Percentiles rank a stretch among this genome's conserved stretches.
These are phyloP conservation scores for Crithidia thermophila DNA, from an alignment of 208 protist species.

Conservation along the genomic window DNA sequence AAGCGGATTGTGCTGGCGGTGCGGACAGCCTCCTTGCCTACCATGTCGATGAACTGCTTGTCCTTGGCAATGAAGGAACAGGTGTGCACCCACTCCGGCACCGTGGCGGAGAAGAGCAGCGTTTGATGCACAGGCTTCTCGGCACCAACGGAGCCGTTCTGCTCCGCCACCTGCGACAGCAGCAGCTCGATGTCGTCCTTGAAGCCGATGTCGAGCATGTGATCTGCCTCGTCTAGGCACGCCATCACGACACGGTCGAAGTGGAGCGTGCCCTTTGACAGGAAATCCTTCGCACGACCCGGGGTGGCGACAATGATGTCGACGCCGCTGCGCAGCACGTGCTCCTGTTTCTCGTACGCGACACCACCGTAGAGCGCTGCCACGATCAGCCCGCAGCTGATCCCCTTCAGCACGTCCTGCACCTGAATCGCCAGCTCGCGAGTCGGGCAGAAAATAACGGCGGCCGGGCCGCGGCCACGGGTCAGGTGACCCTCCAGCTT, in stretches of 20 bases:
- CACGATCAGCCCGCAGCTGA: slow-evolving; percentile 94
- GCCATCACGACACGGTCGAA: slow-evolving; percentile 93
- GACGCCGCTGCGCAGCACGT: slow-evolving; percentile 94
- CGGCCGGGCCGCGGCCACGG: slow-evolving; percentile 84
- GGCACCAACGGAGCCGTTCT: slow-evolving; percentile 89
- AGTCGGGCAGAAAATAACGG: slow-evolving; percentile 97
- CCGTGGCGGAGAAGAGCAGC: slow-evolving; percentile 94
- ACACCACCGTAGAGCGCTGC: slow-evolving; percentile 94
- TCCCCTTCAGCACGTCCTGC: slow-evolving; percentile 90
- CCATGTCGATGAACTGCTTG: slow-evolving; percentile 95
- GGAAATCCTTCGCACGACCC: slow-evolving; percentile 98
- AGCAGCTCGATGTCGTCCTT: slow-evolving; percentile 96
- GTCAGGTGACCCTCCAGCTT: slow-evolving; percentile 26
- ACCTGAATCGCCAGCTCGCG: slow-evolving; percentile 99
- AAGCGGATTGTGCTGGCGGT: slow-evolving; percentile 92
- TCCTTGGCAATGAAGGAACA: slow-evolving; percentile 80
- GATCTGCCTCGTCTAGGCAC: slow-evolving; percentile 99
- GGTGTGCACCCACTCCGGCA: slow-evolving; percentile 92
- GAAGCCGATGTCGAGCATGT: slow-evolving; percentile 99
- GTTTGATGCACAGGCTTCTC: slow-evolving; percentile 85
- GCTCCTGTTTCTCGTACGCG: slow-evolving; percentile 93
- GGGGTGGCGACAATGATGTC: slow-evolving; percentile 99
- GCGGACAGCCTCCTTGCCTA: slow-evolving; percentile 94
- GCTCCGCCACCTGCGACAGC: slow-evolving; percentile 89
- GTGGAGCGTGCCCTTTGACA: slow-evolving; percentile 95